Conservation (phyloP, 257 asterid genomes). For the Nicotiana attenuata region DNA sequence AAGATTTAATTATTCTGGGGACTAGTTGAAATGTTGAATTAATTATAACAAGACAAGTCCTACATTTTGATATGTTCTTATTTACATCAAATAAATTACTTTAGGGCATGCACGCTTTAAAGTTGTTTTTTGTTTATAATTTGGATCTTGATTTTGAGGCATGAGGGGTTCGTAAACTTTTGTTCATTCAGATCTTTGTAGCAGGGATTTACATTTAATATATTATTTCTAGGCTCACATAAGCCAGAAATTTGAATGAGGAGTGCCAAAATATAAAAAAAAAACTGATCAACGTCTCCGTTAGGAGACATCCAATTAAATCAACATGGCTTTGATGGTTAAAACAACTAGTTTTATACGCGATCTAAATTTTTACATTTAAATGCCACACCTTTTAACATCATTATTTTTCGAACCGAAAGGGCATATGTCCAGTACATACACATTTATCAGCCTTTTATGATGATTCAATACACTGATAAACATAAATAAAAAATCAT, state of each 20-base stretch:
- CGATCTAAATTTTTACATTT: too few relatives aligned
- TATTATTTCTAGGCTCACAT: neutral
- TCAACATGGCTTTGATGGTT: too few relatives aligned
- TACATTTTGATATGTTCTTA: neutral
- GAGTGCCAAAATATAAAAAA: too few relatives aligned
- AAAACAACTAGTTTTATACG: too few relatives aligned
- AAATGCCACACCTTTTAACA: neutral
- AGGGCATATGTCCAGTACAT: neutral
- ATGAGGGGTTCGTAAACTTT: neutral
- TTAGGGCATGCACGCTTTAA: neutral
- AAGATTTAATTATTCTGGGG: neutral
- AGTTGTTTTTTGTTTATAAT: neutral
- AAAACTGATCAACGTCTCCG: too few relatives aligned
- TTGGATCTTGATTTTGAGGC: neutral
- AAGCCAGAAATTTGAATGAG: too few relatives aligned
- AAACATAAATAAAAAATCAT: too few relatives aligned
- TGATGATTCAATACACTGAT: too few relatives aligned
- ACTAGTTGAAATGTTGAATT: neutral
- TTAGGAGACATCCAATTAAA: too few relatives aligned
- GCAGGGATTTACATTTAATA: neutral
- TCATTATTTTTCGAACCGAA: too few relatives aligned
- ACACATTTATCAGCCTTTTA: neutral
- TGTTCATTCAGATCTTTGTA: neutral
- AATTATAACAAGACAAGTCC: neutral
- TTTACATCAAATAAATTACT: neutral